Percentiles rank a stretch among this genome's conserved stretches.
phyloP scores from a whole-genome alignment of 345 rosid species.

The Salix caprea region DNA sequence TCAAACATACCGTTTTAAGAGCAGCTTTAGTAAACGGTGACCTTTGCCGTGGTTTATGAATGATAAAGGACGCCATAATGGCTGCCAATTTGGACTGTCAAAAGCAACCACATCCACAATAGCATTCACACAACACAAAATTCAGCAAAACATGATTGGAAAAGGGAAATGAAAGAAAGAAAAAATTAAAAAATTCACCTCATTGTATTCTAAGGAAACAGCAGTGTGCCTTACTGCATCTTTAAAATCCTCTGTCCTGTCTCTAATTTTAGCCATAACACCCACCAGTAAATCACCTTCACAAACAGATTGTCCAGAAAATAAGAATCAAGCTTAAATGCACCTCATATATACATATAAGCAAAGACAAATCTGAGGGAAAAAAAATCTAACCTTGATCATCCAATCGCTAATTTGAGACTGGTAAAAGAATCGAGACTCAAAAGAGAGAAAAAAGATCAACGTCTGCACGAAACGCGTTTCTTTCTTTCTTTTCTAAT shows the following conservation, averaged over 20 bases:
- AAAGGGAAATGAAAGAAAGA: not conserved
- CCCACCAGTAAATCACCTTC: not conserved
- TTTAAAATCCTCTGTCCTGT: conserved; percentile 22
- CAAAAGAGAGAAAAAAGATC: not conserved
- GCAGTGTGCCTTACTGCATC: conserved; percentile 14
- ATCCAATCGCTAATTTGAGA: no score
- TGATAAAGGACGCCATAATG: conserved; percentile 76
- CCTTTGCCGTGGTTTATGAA: conserved; percentile 61
- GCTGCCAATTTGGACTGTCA: conserved; percentile 66
- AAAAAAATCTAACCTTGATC: no score
- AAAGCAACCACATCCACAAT: not conserved
- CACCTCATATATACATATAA: no score
- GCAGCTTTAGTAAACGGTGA: conserved; percentile 65
- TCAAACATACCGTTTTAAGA: conserved; percentile 54
- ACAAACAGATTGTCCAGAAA: not conserved
- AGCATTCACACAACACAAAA: not conserved
- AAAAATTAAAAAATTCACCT: not conserved
- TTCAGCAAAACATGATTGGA: not conserved
- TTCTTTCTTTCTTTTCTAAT: no score
- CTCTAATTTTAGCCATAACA: conserved; percentile 13
- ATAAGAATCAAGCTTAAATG: not conserved
- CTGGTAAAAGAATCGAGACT: not conserved
- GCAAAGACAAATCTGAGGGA: no score
- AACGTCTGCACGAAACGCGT: not conserved
- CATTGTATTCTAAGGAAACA: conserved; percentile 13